These are phyloP conservation scores for Bromus sterilis DNA, from an alignment of 176 grass and related monocot species.

Conservation along the genomic window DNA sequence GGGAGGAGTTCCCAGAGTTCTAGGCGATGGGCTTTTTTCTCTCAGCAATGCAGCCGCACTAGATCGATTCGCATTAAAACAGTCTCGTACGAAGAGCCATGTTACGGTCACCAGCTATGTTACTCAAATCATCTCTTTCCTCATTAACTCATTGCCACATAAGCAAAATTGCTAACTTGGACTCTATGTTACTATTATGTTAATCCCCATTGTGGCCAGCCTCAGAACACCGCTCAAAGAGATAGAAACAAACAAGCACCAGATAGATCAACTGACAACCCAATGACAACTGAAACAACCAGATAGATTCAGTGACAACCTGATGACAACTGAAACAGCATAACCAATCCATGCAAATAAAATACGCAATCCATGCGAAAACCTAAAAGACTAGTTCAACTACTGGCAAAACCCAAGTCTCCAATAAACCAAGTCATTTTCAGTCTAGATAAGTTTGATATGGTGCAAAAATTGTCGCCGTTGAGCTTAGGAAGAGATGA, in stretches of 20 bases:
- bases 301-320: not conserved
- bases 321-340: not conserved
- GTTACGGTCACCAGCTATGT: too few species aligned
- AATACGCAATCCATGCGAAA: constrained; percentile 6
- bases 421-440: constrained; percentile 31
- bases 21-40: too few species aligned
- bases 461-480: constrained; percentile 22
- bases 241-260: not conserved
- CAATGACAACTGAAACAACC: not conserved
- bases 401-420: constrained; percentile 14
- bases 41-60: too few species aligned
- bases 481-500: constrained; percentile 34
- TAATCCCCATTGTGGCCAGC: too few species aligned
- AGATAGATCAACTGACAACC: not conserved
- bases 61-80: too few species aligned
- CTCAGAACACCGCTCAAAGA: not conserved
- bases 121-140: too few species aligned
- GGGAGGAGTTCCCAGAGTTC: too few species aligned
- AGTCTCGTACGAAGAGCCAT: too few species aligned
- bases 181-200: too few species aligned
- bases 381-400: constrained; percentile 10
- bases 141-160: too few species aligned
- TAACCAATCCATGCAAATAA: constrained; percentile 1
- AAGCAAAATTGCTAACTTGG: too few species aligned
- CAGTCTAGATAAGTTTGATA: constrained; percentile 16